These are phyloP conservation scores for Russula foetens DNA, from an alignment of 768 basidiomycete genomes.

Conservation along the genomic window DNA sequence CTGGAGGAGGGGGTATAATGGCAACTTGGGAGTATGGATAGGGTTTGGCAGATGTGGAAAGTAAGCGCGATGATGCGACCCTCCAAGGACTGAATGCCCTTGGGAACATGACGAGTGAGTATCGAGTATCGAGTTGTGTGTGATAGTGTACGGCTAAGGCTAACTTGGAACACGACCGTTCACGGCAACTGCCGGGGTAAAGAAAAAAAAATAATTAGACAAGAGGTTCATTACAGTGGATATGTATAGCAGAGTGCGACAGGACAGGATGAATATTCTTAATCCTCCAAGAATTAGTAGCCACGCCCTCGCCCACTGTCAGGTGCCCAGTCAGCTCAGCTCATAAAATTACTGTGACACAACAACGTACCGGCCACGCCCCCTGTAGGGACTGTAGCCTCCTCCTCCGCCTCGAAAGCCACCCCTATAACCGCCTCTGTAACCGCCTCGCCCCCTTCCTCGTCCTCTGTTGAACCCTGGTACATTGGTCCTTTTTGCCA, in stretches of 20 bases:
- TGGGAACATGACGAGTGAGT: constrained; percentile 11
- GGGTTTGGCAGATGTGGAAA: neutral
- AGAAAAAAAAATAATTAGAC: neutral
- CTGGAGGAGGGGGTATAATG: constrained; percentile 41
- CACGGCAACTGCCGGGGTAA: constrained; percentile 10
- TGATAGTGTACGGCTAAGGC: too few species aligned
- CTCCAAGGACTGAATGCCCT: neutral
- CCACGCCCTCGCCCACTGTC: constrained; percentile 70
- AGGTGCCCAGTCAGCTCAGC: neutral
- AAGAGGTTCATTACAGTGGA: constrained; percentile 4
- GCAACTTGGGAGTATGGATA: constrained; percentile 76
- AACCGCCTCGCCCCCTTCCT: constrained; percentile 49
- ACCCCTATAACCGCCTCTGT: constrained; percentile 44
- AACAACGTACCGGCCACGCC: constrained; percentile 62
- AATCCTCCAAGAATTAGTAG: constrained; percentile 32
- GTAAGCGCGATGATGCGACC: neutral
- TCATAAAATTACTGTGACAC: neutral
- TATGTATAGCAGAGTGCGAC: constrained; percentile 1
- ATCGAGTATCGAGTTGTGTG: neutral
- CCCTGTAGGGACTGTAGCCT: constrained; percentile 57
- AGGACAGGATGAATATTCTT: neutral
- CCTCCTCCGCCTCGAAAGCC: constrained; percentile 48
- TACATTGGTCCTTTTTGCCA: constrained; percentile 90
- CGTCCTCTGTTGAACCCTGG: constrained; percentile 86
- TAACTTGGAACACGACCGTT: too few species aligned